These are phyloP conservation scores for Sporothrix euskadiensis DNA, from an alignment of 2,329 filamentous ascomycete genomes.

Conservation along the genomic window DNA sequence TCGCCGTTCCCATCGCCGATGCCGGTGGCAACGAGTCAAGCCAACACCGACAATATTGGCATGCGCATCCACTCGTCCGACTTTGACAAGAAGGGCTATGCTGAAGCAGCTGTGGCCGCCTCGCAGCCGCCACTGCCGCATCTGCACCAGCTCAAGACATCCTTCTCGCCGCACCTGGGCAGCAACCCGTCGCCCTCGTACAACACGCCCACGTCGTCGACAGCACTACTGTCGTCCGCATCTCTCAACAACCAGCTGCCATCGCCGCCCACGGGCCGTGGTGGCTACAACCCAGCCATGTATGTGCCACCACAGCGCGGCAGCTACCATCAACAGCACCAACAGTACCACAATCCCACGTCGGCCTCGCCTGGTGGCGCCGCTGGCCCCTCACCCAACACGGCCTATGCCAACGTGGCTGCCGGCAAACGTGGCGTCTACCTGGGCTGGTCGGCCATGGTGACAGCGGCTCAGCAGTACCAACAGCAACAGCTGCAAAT, in stretches of 20 bases:
- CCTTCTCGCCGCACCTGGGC: slow-evolving; percentile 32
- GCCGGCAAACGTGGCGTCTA: slow-evolving; percentile 21
- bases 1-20: slow-evolving; percentile 34
- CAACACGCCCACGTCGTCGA: slow-evolving; percentile 35
- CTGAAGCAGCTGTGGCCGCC: not conserved
- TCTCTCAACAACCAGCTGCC: not conserved
- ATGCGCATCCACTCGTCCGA: slow-evolving; percentile 24
- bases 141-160: slow-evolving; percentile 35
- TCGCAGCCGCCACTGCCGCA: slow-evolving; percentile 17
- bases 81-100: slow-evolving; percentile 11
- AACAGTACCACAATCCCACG: not conserved
- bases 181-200: slow-evolving; percentile 30
- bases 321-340: not conserved
- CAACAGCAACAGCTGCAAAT: slow-evolving; percentile 8
- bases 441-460: slow-evolving; percentile 27
- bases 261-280: not conserved
- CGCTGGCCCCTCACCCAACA: not conserved
- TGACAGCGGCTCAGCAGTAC: slow-evolving; percentile 21
- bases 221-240: slow-evolving; percentile 21
- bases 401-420: slow-evolving; percentile 1
- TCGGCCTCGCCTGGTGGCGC: not conserved
- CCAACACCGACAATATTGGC: not conserved
- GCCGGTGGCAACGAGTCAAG: not conserved
- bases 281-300: slow-evolving; percentile 35
- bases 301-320: slow-evolving; percentile 13